These are phyloP conservation scores for Ministeria vibrans DNA, from an alignment of 78 protist genomes.

Conservation along the genomic window DNA sequence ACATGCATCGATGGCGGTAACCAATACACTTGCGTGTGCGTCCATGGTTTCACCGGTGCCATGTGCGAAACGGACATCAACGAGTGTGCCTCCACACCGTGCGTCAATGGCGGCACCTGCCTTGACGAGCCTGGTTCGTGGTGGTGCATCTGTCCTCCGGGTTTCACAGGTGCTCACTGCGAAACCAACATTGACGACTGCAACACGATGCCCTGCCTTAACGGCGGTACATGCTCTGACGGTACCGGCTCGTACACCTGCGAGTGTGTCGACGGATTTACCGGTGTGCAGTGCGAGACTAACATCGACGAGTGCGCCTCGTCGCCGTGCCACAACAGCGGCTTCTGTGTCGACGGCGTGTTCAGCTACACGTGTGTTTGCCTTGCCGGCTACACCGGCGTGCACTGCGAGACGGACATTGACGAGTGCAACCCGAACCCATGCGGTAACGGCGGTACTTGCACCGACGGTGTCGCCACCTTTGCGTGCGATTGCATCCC, in stretches of 20 bases:
- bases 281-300: neutral
- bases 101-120: constrained; percentile 1
- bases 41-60: neutral
- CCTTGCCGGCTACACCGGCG: neutral
- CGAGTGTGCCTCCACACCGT: too few relatives aligned
- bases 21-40: neutral
- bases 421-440: too few relatives aligned
- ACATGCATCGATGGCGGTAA: neutral
- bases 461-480: too few relatives aligned
- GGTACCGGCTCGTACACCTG: neutral
- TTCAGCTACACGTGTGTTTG: neutral
- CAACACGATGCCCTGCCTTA: neutral
- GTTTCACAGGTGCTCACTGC: neutral
- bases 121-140: neutral
- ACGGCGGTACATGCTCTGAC: neutral
- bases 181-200: neutral
- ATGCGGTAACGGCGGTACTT: too few relatives aligned
- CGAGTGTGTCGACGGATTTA: neutral
- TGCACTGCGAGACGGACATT: too few relatives aligned
- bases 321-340: constrained; percentile 3
- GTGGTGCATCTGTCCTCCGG: neutral
- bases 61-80: neutral
- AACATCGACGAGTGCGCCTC: too few relatives aligned
- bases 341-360: neutral
- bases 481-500: too few relatives aligned